These are phyloP conservation scores for Cladosporium phlei DNA, from an alignment of 2,329 filamentous ascomycete genomes.

Conservation along the genomic window DNA sequence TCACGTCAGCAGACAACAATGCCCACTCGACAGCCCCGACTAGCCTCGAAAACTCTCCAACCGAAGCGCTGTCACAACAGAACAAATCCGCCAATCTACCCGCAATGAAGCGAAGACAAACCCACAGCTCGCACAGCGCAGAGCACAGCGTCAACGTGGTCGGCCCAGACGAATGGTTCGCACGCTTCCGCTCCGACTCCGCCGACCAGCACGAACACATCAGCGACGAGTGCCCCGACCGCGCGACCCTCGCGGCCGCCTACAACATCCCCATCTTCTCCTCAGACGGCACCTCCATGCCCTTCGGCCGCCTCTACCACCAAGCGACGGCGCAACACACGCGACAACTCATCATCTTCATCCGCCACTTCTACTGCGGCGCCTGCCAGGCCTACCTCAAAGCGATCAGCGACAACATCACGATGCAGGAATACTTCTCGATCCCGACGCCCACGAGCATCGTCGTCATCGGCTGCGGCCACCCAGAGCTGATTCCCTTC, in stretches of 20 bases:
- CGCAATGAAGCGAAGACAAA: neutral
- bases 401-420: slow-evolving; percentile 31
- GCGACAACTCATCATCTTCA: slow-evolving; percentile 37
- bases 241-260: slow-evolving; percentile 29
- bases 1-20: slow-evolving; percentile 1
- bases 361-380: slow-evolving; percentile 41
- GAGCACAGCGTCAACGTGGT: slow-evolving; percentile 6
- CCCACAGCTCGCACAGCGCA: neutral
- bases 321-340: slow-evolving; percentile 39
- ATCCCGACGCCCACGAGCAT: slow-evolving; percentile 35
- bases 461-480: slow-evolving; percentile 36
- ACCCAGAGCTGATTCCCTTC: slow-evolving; percentile 33
- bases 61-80: slow-evolving; percentile 3
- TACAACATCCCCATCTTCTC: slow-evolving; percentile 51
- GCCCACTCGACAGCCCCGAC: slow-evolving; percentile 11
- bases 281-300: slow-evolving; percentile 53
- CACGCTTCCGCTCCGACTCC: slow-evolving; percentile 29
- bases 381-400: slow-evolving; percentile 37
- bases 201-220: slow-evolving; percentile 24
- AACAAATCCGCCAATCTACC: slow-evolving; percentile 3
- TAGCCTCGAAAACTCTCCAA: slow-evolving; percentile 12
- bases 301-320: slow-evolving; percentile 61
- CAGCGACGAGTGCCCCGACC: slow-evolving; percentile 32
- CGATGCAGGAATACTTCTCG: slow-evolving; percentile 32
- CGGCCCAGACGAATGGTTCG: slow-evolving; percentile 33